Evolutionary conservation across 768 basidiomycete genomes (phyloP).

Genomic region (Tylopilus vinaceipallidus): DNA sequence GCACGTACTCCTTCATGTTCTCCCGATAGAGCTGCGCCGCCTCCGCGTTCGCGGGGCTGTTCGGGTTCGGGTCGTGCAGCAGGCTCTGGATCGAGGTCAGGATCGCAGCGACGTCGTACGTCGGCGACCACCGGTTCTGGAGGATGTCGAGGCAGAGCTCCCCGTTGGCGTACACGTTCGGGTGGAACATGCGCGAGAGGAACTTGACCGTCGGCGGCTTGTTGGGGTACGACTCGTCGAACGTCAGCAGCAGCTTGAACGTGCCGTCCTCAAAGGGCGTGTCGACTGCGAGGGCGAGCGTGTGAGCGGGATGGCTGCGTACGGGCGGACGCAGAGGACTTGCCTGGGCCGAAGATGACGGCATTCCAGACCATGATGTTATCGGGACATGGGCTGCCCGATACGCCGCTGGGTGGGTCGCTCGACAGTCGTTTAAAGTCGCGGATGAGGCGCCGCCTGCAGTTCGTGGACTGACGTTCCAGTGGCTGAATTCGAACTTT

Average conservation of each 20-base stretch:
- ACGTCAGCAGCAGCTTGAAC: constrained; percentile 92
- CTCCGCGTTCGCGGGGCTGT: constrained; percentile 97
- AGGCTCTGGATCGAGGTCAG: constrained; percentile 94
- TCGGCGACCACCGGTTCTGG: constrained; percentile 98
- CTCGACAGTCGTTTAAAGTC: constrained; percentile 96
- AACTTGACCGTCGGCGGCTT: constrained; percentile 98
- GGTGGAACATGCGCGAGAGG: constrained; percentile 97
- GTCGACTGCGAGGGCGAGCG: too few species aligned
- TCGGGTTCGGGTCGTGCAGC: constrained; percentile 96
- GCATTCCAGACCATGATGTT: constrained; percentile 99
- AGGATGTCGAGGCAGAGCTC: constrained; percentile 98
- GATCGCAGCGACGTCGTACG: constrained; percentile 98
- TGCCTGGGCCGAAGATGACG: constrained; percentile 97
- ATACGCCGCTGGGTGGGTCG: constrained; percentile 95
- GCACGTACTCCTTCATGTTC: constrained; percentile 98
- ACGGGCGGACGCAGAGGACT: constrained; percentile 28
- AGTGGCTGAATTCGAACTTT: background rate
- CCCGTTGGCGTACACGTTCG: constrained; percentile 97
- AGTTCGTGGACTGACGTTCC: constrained; percentile 76
- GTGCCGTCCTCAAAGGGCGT: constrained; percentile 99
- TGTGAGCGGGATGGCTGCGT: background rate
- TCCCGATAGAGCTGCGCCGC: constrained; percentile 95
- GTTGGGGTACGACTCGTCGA: constrained; percentile 98
- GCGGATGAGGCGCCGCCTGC: constrained; percentile 91
- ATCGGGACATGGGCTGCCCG: constrained; percentile 94